phyloP scores from a whole-genome alignment of 2,329 filamentous ascomycete genomes.

The Exophiala sideris region DNA sequence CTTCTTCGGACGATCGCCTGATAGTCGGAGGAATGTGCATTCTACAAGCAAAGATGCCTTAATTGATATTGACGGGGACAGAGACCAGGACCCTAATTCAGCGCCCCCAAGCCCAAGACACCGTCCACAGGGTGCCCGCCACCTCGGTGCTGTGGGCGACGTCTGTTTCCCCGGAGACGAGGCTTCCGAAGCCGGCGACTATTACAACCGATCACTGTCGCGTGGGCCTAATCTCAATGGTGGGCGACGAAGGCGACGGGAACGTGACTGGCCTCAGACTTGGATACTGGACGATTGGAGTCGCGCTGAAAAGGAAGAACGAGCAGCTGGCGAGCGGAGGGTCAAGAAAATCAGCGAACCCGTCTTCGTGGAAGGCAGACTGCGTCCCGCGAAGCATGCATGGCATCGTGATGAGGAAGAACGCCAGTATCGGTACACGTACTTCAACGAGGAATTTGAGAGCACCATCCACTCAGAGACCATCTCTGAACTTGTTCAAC shows the following conservation, averaged over 20 bases:
- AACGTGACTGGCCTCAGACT: constrained; percentile 81
- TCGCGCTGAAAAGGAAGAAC: constrained; percentile 80
- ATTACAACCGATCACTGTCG: constrained; percentile 53
- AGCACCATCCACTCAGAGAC: constrained; percentile 95
- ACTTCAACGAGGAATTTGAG: constrained; percentile 96
- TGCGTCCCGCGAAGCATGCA: constrained; percentile 68
- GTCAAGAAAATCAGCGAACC: constrained; percentile 93
- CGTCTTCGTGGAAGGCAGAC: constrained; percentile 81
- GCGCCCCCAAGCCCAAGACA: constrained; percentile 40
- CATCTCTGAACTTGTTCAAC: constrained; percentile 87
- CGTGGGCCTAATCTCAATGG: constrained; percentile 39
- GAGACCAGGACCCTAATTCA: constrained; percentile 27
- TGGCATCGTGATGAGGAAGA: constrained; percentile 91
- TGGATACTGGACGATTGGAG: constrained; percentile 84
- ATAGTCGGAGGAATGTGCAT: constrained; percentile 34
- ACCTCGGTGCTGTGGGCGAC: constrained; percentile 71
- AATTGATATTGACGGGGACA: constrained; percentile 43
- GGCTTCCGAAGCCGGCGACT: constrained; percentile 76
- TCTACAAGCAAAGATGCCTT: constrained; percentile 38
- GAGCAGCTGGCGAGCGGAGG: constrained; percentile 70
- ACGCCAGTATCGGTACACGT: constrained; percentile 90
- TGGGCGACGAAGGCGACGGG: constrained; percentile 55
- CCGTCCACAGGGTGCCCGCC: constrained; percentile 33
- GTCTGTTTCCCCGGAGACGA: constrained; percentile 84
- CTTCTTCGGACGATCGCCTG: constrained; percentile 38